Conservation (phyloP, 2,329 filamentous ascomycete genomes). For the Pleoardoris graminearum region DNA sequence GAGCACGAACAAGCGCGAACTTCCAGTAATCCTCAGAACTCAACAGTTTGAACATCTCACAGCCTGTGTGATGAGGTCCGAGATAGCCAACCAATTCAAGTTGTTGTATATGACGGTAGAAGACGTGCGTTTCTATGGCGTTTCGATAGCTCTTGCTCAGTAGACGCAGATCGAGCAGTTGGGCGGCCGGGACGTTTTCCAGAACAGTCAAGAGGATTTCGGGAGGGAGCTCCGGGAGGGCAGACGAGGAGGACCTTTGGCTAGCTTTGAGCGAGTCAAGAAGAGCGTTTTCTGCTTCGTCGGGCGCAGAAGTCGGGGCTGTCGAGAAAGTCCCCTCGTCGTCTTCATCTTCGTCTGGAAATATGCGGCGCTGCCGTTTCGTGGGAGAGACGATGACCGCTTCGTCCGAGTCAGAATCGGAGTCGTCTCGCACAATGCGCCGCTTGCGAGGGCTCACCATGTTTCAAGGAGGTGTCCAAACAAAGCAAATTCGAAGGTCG, state of each 20-base stretch:
- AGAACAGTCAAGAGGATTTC: not conserved
- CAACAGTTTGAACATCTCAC: not conserved
- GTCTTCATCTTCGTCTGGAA: not conserved
- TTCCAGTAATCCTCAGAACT: not conserved
- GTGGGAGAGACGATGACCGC: not conserved
- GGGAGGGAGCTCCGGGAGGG: not conserved
- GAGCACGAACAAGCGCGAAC: not conserved
- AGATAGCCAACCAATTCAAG: not conserved
- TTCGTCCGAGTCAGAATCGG: not conserved
- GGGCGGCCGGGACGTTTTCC: not conserved
- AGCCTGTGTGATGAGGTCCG: not conserved
- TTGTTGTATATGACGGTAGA: not conserved
- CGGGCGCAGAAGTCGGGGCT: not conserved
- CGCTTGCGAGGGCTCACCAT: not conserved
- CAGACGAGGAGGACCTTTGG: not conserved
- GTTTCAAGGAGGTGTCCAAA: not conserved
- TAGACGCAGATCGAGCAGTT: not conserved
- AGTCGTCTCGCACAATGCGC: not conserved
- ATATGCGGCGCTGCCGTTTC: not conserved
- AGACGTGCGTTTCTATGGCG: not conserved
- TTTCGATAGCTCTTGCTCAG: not conserved
- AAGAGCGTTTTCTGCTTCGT: not conserved
- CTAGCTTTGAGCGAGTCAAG: not conserved
- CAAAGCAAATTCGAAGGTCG: not conserved
- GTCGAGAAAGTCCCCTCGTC: not conserved